Conservation (phyloP, 352 stramenopile species). For the Pythium monospermum region DNA sequence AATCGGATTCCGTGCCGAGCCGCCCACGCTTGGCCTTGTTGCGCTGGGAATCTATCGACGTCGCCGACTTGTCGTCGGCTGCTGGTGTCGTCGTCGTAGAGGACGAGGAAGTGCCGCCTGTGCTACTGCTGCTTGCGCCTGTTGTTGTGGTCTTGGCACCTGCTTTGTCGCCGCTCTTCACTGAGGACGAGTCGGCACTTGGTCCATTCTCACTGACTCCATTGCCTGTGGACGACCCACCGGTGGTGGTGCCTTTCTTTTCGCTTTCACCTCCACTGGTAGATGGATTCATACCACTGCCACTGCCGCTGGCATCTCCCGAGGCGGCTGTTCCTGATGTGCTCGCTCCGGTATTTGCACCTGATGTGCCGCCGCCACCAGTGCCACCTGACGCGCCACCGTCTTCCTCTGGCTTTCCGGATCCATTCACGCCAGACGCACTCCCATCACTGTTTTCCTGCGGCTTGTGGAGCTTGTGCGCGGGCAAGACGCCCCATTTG, state of each 20-base stretch:
- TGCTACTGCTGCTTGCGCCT: too few relatives aligned
- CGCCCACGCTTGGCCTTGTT: conserved; percentile 64
- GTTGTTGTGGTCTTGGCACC: not conserved
- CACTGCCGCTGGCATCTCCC: not conserved
- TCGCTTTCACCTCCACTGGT: too few relatives aligned
- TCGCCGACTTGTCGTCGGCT: not conserved
- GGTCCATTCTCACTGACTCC: conserved; percentile 16
- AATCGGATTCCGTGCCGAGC: conserved; percentile 25
- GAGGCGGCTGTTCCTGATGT: not conserved
- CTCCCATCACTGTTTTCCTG: conserved; percentile 15
- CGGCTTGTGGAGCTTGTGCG: conserved; percentile 44
- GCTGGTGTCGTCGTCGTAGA: too few relatives aligned
- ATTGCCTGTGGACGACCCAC: conserved; percentile 11
- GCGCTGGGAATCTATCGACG: conserved; percentile 31
- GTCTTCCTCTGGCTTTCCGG: conserved; percentile 15
- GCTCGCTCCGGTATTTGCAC: conserved; percentile 2
- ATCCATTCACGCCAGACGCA: conserved; percentile 25
- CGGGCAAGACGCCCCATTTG: conserved; percentile 63
- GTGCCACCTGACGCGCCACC: conserved; percentile 8
- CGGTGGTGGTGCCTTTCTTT: conserved; percentile 54
- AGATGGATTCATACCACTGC: too few relatives aligned
- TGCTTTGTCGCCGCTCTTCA: conserved; percentile 36
- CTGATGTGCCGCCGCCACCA: conserved; percentile 13
- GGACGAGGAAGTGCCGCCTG: not conserved
- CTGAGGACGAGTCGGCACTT: not conserved